These are phyloP conservation scores for Alternaria arborescens DNA, from an alignment of 2,329 filamentous ascomycete species.

Conservation along the genomic window DNA sequence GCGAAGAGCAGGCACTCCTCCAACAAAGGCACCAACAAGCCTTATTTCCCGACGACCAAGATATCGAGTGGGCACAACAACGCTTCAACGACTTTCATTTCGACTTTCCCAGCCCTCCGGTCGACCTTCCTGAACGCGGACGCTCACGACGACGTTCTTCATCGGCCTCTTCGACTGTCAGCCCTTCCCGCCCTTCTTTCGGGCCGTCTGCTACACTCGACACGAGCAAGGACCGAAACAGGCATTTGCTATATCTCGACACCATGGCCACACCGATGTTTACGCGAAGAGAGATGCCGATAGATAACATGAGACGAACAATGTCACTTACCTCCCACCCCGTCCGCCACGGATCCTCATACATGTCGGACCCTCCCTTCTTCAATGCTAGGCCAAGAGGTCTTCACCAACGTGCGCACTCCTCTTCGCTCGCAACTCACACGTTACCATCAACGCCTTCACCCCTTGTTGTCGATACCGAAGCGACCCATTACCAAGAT, in stretches of 20 bases:
- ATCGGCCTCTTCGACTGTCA: slow-evolving; percentile 30
- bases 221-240: slow-evolving; percentile 28
- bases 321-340: slow-evolving; percentile 75
- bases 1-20: slow-evolving; percentile 73
- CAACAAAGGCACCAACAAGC: slow-evolving; percentile 47
- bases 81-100: slow-evolving; percentile 47
- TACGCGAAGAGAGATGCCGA: slow-evolving; percentile 28
- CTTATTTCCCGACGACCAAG: slow-evolving; percentile 20
- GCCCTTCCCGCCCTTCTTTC: slow-evolving; percentile 27
- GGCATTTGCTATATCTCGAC: slow-evolving; percentile 40
- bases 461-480: slow-evolving; percentile 63
- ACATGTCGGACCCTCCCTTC: slow-evolving; percentile 50
- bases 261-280: slow-evolving; percentile 32
- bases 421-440: slow-evolving; percentile 39
- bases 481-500: slow-evolving; percentile 86
- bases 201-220: slow-evolving; percentile 17
- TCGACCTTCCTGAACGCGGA: slow-evolving; percentile 16
- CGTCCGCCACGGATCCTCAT: slow-evolving; percentile 63
- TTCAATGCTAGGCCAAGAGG: slow-evolving; percentile 40
- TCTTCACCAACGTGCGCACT: slow-evolving; percentile 45
- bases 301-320: slow-evolving; percentile 62
- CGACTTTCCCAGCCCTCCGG: slow-evolving; percentile 30
- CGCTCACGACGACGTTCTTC: slow-evolving; percentile 30
- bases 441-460: slow-evolving; percentile 39
- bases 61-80: slow-evolving; percentile 33